Evolutionary conservation across 2,329 filamentous ascomycete species (phyloP), one percentile per base, ranked within the genome.

Genomic region (Verticillium longisporum): DNA sequence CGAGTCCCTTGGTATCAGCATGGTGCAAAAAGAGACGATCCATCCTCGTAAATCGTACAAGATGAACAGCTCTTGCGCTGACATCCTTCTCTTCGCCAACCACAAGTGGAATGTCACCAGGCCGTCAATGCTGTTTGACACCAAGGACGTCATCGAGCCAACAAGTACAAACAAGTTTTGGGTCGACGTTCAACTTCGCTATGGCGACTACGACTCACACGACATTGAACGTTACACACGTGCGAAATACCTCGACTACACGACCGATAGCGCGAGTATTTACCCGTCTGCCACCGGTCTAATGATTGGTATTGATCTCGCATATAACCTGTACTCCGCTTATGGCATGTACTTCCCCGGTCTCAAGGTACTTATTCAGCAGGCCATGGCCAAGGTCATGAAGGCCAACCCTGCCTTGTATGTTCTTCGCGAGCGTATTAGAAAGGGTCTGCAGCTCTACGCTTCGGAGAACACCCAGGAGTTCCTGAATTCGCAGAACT

Each of bases 361-460:
- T 71, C 79, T 99, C 64, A 99, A 99, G 82, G 90, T 92, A 56
- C 84, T 99, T 31, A 82, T 99, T 32, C 96, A 99, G 75, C 94
- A 98, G 74, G 95, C 96, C 6, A 99, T 99, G 96, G 92, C 92
- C 57, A 99, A 99, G 87, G 87, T 99, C 73, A 99, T 99, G 95
- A 99, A 99, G 78, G 94, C 95, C 41, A 99, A 99, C 71, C 95
- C 95, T 15, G 95, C 95, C 2, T 78, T 99, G 36, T 99, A 98
- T 73, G 95, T 99, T 58, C 80, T 99, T 62, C 90, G 95, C 62
- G 95, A 99, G 79, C 95, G 95, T 84, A 99, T 99, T 66, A 87
- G 96, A 66, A 99, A 99, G 82, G 95, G 95, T 82, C 85, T 99
- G 62, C 95, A 99, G 78, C 82, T 99, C 14, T 99, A 99, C 71